phyloP scores from a whole-genome alignment of 805 yeast genomes.

The Hanseniaspora lachancei region DNA sequence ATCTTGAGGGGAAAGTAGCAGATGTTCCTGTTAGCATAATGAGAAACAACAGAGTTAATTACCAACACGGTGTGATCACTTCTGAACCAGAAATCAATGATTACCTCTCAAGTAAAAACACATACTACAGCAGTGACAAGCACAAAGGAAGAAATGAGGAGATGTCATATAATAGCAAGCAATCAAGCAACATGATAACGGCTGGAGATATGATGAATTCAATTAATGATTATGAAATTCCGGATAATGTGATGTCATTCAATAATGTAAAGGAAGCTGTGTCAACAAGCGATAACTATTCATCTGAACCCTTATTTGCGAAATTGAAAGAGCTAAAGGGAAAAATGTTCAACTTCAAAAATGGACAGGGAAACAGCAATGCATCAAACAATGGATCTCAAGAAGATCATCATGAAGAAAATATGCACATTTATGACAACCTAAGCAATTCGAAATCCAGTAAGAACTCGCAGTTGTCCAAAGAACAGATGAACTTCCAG shows the following conservation, averaged over 20 bases:
- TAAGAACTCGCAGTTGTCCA: slow-evolving; percentile 7
- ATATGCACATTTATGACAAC: background rate
- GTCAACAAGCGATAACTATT: background rate
- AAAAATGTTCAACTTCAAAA: slow-evolving; percentile 26
- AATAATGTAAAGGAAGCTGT: background rate
- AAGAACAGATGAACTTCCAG: slow-evolving; percentile 23
- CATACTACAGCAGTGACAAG: background rate
- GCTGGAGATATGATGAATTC: background rate
- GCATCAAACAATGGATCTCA: slow-evolving; percentile 5
- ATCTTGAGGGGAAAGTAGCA: slow-evolving; percentile 25
- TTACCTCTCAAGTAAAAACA: background rate
- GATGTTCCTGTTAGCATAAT: slow-evolving; percentile 23
- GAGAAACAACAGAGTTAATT: background rate
- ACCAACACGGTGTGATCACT: slow-evolving; percentile 1
- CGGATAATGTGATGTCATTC: background rate
- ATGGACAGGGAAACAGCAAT: slow-evolving; percentile 17
- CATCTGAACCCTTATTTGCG: slow-evolving; percentile 25
- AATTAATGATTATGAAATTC: background rate
- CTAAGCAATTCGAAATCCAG: slow-evolving; percentile 2
- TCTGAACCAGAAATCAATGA: slow-evolving; percentile 7
- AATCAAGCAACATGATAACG: background rate
- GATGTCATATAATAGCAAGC: background rate
- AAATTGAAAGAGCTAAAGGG: slow-evolving; percentile 26
- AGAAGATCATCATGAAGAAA: slow-evolving; percentile 9
- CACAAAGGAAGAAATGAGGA: background rate